Percentiles rank a stretch among this genome's conserved stretches.
Conservation (phyloP, 2,329 filamentous ascomycete genomes). For the Verticillium nonalfalfae region DNA sequence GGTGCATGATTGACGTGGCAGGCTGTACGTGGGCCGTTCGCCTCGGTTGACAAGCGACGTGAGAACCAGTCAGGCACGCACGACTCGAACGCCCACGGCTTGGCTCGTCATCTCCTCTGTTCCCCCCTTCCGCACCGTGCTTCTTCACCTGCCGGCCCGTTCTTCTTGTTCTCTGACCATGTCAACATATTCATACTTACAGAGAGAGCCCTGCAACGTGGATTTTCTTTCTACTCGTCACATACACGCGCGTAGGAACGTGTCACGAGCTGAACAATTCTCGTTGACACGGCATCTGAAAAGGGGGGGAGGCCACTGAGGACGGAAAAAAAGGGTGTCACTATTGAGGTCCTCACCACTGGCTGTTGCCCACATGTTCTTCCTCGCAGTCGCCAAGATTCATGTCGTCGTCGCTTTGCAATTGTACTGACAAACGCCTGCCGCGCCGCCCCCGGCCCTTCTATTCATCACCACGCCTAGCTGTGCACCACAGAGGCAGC, state of each 20-base stretch:
- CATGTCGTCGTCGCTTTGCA: not conserved
- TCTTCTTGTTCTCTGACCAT: not conserved
- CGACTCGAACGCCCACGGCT: not conserved
- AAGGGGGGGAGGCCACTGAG: not conserved
- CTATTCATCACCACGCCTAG: not conserved
- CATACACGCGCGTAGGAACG: not conserved
- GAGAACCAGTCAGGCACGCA: not conserved
- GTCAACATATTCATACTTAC: too few relatives aligned
- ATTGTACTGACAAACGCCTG: not conserved
- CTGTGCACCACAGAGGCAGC: not conserved
- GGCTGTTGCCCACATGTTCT: not conserved
- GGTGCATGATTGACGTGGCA: not conserved
- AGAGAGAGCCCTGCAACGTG: too few relatives aligned
- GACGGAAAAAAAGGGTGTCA: too few relatives aligned
- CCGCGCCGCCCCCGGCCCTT: not conserved
- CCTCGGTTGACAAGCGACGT: not conserved
- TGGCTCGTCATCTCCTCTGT: not conserved
- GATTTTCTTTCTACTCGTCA: too few relatives aligned
- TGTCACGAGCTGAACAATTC: not conserved
- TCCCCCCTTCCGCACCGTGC: not conserved
- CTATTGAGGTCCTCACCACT: not conserved
- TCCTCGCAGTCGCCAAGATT: not conserved
- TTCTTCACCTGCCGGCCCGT: not conserved
- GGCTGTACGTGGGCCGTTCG: not conserved
- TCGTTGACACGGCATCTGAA: not conserved